Conservation (phyloP, 2,329 filamentous ascomycete species). For the Monosporascus cannonballus region DNA sequence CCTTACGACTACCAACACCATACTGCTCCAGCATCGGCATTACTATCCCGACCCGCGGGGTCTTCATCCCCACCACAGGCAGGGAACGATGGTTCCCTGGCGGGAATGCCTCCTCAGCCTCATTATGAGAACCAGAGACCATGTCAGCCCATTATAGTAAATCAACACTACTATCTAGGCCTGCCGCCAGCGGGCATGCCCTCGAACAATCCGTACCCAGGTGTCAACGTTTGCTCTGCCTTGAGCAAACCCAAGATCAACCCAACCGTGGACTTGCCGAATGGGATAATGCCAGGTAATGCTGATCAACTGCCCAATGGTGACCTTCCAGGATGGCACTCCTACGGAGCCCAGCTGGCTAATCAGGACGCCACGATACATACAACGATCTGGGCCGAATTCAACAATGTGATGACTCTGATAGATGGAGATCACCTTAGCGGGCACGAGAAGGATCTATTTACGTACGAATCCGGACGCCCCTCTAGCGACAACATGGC, state of each 20-base stretch:
- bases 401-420: slow-evolving; percentile 63
- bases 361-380: slow-evolving; percentile 43
- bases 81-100: slow-evolving; percentile 14
- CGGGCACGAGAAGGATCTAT: slow-evolving; percentile 50
- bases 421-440: slow-evolving; percentile 59
- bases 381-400: slow-evolving; percentile 55
- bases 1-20: background rate
- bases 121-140: slow-evolving; percentile 21
- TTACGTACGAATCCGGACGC: slow-evolving; percentile 29
- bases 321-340: slow-evolving; percentile 36
- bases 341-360: slow-evolving; percentile 35
- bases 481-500: slow-evolving; percentile 5
- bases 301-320: slow-evolving; percentile 35
- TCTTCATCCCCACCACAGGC: slow-evolving; percentile 10
- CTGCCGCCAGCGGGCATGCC: slow-evolving; percentile 15
- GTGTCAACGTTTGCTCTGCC: slow-evolving; percentile 12
- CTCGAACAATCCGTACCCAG: slow-evolving; percentile 10
- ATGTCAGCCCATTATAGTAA: slow-evolving; percentile 40
- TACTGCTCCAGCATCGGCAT: background rate
- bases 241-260: slow-evolving; percentile 32
- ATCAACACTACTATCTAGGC: slow-evolving; percentile 45
- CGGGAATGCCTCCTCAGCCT: slow-evolving; percentile 15
- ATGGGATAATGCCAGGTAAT: slow-evolving; percentile 31
- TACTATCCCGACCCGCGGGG: slow-evolving; percentile 2
- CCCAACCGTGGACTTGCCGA: slow-evolving; percentile 39